Evolutionary conservation across 176 grass and related monocot species (phyloP), one percentile per base, ranked within the genome.

Genomic region (Aegilops tauschii): DNA sequence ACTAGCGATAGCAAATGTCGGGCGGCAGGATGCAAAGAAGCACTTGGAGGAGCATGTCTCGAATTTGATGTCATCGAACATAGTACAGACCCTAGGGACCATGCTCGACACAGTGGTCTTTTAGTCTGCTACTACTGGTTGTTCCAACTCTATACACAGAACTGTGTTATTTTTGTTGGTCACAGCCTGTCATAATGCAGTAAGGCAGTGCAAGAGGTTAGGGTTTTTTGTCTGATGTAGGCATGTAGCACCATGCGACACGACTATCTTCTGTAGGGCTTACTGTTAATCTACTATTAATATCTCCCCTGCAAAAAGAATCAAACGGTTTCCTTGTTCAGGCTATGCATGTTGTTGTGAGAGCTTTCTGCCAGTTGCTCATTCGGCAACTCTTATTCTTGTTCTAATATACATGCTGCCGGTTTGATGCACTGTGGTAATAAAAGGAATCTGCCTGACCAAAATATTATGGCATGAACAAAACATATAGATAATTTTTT

Each of bases 41-140:
- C 97, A 99, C 87, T 86, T 99, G 64, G 97, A 99, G 81, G 97
- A 99, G 80, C 97, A 99, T 50, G 97, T 99, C 68, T 99, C 97
- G 0, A 96, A 96, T 80, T 86, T 99, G 52, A 99, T 99, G 97
- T 96, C 97, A 4, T 99, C 97, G 28, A 99, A 99, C 87, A 96
- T 99, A 86, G 88, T 94, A 82, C 97, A 99, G 87, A 94, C 97
- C 76, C 92, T 99, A 30, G 97, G 97, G 30, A 94, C 94, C 61
- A 99, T 96, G 97, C 94, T 99, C 2, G 97, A 96, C 63, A 99
- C 94, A 4, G 94, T 98, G 65, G 94, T 99, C 32, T 96, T 99
- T 88, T 99, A 92, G 87, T 16, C 52, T 65, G 21, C 37, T 29
- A 44, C 18, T 61, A 61, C 50, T 47, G 44, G 73, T 8, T 54